A percentile compares a stretch with the other conserved stretches of the same genome.
These are phyloP conservation scores for Aegilops umbellulata DNA, from an alignment of 176 grass and related monocot species.

Conservation along the genomic window DNA sequence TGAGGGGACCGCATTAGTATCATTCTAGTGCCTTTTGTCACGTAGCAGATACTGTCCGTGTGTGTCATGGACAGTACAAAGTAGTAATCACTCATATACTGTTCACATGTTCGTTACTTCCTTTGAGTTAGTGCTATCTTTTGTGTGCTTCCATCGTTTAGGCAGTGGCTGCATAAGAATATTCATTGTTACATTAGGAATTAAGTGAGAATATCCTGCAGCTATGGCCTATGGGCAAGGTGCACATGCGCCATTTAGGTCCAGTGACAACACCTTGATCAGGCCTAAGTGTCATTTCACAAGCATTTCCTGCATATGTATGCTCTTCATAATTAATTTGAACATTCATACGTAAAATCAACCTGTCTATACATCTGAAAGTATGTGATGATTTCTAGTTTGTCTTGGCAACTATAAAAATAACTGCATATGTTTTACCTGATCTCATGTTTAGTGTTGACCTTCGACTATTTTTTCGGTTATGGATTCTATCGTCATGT, in stretches of 20 bases:
- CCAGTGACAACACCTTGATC: not conserved
- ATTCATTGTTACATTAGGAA: not conserved
- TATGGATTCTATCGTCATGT: constrained; percentile 1
- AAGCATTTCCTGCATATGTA: not conserved
- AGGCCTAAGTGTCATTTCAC: constrained; percentile 6
- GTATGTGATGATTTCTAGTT: too few species aligned
- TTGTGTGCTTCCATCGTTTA: not conserved
- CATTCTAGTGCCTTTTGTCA: not conserved
- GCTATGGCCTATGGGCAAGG: too few species aligned
- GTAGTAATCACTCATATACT: not conserved
- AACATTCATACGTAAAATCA: not conserved
- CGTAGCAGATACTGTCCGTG: not conserved
- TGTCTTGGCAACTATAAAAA: not conserved
- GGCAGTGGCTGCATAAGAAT: not conserved
- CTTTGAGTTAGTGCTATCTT: constrained; percentile 10
- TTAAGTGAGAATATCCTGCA: not conserved
- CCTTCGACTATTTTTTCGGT: not conserved
- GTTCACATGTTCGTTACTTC: not conserved
- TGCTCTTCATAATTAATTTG: not conserved
- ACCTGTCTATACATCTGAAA: not conserved
- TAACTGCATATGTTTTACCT: not conserved
- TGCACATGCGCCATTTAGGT: not conserved
- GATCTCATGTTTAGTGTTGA: not conserved
- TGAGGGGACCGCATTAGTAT: not conserved
- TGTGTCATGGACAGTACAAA: not conserved